A percentile compares a stretch with the other conserved stretches of the same genome.
Conservation (phyloP, 331 rosid genomes). For the Erythrophleum ivorense region DNA sequence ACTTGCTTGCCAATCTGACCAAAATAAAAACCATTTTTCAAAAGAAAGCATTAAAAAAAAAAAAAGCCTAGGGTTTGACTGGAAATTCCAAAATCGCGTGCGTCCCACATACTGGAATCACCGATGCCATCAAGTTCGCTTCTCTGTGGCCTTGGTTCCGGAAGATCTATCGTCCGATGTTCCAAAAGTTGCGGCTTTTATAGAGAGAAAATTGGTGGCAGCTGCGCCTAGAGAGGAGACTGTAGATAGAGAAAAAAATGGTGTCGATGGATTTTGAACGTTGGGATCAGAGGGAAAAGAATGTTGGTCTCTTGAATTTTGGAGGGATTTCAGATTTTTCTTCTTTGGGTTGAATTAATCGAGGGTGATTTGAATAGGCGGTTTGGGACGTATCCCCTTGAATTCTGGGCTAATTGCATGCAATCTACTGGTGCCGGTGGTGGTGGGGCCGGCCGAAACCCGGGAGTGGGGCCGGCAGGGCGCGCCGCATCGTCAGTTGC, state of each 20-base stretch:
- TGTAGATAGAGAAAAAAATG: conserved; percentile 39
- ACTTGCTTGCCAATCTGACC: conserved; percentile 31
- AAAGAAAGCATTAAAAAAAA: background rate
- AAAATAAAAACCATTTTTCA: background rate
- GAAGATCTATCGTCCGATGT: conserved; percentile 54
- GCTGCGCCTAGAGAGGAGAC: conserved; percentile 33
- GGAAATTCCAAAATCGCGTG: conserved; percentile 62
- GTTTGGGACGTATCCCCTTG: conserved; percentile 29
- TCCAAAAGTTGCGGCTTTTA: conserved; percentile 57
- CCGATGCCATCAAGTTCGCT: conserved; percentile 75
- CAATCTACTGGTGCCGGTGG: conserved; percentile 74
- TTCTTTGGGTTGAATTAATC: conserved; percentile 31
- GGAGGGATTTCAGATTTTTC: conserved; percentile 51
- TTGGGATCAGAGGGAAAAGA: conserved; percentile 60
- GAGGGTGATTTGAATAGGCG: conserved; percentile 46
- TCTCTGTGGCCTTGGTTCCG: conserved; percentile 39
- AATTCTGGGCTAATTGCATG: conserved; percentile 66
- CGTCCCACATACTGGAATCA: conserved; percentile 53
- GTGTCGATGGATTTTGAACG: conserved; percentile 49
- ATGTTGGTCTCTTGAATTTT: conserved; percentile 39
- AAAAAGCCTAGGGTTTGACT: conserved; percentile 74
- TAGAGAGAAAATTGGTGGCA: conserved; percentile 51
- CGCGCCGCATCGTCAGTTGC: conserved; percentile 81
- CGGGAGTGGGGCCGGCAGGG: conserved; percentile 70
- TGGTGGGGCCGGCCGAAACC: conserved; percentile 75